Conservation (phyloP, 2,329 filamentous ascomycete species). For the Ophiosphaerella korrae region DNA sequence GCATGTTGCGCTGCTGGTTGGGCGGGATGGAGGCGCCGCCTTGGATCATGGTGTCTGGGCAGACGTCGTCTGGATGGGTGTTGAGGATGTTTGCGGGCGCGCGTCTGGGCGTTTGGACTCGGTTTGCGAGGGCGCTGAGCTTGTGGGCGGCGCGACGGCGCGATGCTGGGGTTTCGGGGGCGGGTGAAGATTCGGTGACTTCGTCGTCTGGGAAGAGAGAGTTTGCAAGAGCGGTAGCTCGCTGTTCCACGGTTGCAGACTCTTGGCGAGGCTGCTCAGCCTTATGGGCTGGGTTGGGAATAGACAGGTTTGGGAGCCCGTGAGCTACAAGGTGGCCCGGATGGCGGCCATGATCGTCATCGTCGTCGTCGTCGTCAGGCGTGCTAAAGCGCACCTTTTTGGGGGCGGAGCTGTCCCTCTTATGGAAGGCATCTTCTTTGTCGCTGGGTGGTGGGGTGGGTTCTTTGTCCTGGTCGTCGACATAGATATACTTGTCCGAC, state of each 20-base stretch:
- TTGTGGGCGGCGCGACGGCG: too few species aligned
- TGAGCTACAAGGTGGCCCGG: slow-evolving; percentile 3
- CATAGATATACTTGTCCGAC: slow-evolving; percentile 15
- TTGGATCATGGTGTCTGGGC: slow-evolving; percentile 38
- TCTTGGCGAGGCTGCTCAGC: slow-evolving; percentile 27
- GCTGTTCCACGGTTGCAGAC: slow-evolving; percentile 13
- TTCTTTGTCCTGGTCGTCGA: slow-evolving; percentile 14
- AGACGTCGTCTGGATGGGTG: not conserved
- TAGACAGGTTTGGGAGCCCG: slow-evolving; percentile 26
- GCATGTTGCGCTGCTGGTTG: slow-evolving; percentile 80
- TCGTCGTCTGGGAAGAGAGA: not conserved
- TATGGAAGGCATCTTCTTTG: not conserved
- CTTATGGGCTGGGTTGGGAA: slow-evolving; percentile 9
- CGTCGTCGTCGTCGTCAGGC: slow-evolving; percentile 13
- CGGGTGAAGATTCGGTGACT: not conserved
- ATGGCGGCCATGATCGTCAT: slow-evolving; percentile 9
- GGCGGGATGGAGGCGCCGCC: slow-evolving; percentile 70
- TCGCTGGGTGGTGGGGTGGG: not conserved
- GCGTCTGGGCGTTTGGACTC: too few species aligned
- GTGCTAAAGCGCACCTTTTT: not conserved
- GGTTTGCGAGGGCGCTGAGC: too few species aligned
- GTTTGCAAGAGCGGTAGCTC: slow-evolving; percentile 7
- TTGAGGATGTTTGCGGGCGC: not conserved
- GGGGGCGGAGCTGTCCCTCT: not conserved
- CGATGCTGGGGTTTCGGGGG: not conserved